Conservation (phyloP, 2,329 filamentous ascomycete genomes). For the Fusarium euwallaceae region DNA sequence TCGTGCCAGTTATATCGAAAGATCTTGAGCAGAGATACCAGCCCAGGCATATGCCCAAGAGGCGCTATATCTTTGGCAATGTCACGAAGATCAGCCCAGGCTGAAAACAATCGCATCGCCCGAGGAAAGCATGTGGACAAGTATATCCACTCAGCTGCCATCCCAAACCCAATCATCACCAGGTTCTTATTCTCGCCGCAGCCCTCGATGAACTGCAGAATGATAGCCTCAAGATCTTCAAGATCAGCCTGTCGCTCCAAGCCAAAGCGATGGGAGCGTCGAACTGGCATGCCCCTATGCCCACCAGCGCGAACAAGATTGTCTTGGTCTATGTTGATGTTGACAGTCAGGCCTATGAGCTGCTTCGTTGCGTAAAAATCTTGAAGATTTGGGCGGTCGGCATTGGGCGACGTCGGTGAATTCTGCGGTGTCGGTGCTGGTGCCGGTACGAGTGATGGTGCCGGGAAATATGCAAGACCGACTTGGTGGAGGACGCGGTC, state of each 20-base stretch:
- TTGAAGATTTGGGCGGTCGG: background rate
- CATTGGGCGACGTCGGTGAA: background rate
- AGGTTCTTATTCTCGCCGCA: background rate
- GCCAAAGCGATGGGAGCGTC: constrained; percentile 29
- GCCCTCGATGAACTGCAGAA: constrained; percentile 18
- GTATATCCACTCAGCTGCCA: constrained; percentile 35
- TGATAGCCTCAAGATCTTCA: background rate
- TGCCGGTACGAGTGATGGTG: background rate
- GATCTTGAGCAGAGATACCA: background rate
- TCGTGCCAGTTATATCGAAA: constrained; percentile 22
- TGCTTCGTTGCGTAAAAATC: constrained; percentile 9
- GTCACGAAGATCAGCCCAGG: constrained; percentile 29
- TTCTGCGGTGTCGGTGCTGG: background rate
- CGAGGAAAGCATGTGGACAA: constrained; percentile 11
- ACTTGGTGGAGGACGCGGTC: constrained; percentile 36
- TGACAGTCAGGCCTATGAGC: constrained; percentile 15
- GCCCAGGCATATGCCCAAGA: background rate
- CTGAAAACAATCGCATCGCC: constrained; percentile 21
- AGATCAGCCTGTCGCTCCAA: background rate
- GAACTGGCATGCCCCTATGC: constrained; percentile 6
- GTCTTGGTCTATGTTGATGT: constrained; percentile 1
- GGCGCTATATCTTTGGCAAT: constrained; percentile 25
- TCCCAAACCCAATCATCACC: constrained; percentile 12
- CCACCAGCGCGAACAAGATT: background rate
- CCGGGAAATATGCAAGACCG: constrained; percentile 21